Conservation (phyloP, 306 rosid genomes). For the Trifolium pratense region DNA sequence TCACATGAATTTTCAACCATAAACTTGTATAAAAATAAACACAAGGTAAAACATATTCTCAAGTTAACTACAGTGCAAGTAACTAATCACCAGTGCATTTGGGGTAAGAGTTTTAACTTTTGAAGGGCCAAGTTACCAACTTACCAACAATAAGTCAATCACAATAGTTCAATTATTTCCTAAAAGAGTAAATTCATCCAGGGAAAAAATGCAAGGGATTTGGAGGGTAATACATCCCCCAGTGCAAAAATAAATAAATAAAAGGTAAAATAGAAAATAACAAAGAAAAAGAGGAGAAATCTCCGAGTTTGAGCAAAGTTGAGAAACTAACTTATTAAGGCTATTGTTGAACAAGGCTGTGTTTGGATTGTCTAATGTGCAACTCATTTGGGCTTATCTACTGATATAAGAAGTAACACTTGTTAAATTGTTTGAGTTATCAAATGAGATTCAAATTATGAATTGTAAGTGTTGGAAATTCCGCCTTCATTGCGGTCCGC, state of each 20-base stretch:
- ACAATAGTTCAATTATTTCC: not conserved
- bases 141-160: conserved; percentile 5
- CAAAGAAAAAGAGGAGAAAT: not conserved
- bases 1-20: conserved; percentile 2
- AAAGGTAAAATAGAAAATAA: not conserved
- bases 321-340: not conserved
- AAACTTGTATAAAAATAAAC: not conserved
- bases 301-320: not conserved
- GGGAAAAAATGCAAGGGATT: conserved; percentile 3
- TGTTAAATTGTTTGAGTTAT: not conserved
- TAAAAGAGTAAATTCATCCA: not conserved
- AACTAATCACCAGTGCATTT: not conserved
- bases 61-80: not conserved
- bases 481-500: no score
- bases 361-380: not conserved
- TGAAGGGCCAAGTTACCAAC: not conserved
- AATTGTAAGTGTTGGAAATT: no score
- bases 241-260: not conserved
- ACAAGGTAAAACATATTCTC: not conserved
- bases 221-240: not conserved
- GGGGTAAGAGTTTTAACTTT: not conserved
- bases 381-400: not conserved
- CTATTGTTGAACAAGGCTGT: not conserved
- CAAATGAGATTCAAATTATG: not conserved
- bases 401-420: not conserved